A percentile compares a stretch with the other conserved stretches of the same genome.
phyloP scores from a whole-genome alignment of 2,329 filamentous ascomycete genomes.

The Colletotrichum costaricense region DNA sequence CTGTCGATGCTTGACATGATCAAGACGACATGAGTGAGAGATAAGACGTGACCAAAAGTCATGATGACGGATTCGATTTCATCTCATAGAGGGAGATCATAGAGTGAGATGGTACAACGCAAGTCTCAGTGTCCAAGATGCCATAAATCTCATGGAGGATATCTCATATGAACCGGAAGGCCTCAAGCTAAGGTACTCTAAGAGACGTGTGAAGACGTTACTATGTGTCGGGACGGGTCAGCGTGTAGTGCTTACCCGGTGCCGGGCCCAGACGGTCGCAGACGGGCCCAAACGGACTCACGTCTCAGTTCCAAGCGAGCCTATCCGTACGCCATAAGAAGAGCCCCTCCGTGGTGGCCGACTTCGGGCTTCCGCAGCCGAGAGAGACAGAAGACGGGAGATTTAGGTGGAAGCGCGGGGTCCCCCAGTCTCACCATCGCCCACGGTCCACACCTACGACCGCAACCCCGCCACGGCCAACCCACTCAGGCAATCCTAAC shows the following conservation, averaged over 20 bases:
- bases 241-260: background rate
- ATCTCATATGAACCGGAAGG: background rate
- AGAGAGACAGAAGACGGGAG: background rate
- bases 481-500: background rate
- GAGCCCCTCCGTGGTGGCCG: background rate
- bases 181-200: background rate
- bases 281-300: background rate
- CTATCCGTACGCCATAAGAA: background rate
- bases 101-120: background rate
- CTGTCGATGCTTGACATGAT: background rate
- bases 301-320: background rate
- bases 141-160: background rate
- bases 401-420: background rate
- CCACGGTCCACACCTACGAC: background rate
- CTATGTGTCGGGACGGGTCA: background rate
- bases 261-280: background rate
- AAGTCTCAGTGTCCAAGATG: background rate
- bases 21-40: background rate
- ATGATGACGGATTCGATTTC: background rate
- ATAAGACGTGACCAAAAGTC: slow-evolving; percentile 5
- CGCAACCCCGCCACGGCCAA: background rate
- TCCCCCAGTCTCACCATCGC: background rate
- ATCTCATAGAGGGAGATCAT: background rate
- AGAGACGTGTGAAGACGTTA: too few relatives aligned
- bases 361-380: background rate